A percentile compares a stretch with the other conserved stretches of the same genome.
These are phyloP conservation scores for Cercospora citrullina DNA, from an alignment of 2,329 filamentous ascomycete genomes.

Conservation along the genomic window DNA sequence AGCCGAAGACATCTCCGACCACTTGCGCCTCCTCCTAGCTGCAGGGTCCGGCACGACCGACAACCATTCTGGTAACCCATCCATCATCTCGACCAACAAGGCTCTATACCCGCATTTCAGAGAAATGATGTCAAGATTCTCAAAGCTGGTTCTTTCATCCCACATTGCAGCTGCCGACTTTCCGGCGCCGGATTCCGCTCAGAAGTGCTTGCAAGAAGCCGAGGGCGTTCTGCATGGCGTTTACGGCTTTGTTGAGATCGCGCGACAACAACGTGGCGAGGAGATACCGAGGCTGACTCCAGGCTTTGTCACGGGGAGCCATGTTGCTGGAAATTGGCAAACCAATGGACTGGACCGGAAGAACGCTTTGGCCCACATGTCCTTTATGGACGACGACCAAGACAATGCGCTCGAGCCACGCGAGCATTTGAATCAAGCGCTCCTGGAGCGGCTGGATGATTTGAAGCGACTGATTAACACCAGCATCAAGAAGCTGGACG, in stretches of 20 bases:
- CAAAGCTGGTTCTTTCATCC: slow-evolving; percentile 96
- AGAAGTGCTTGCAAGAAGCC: slow-evolving; percentile 96
- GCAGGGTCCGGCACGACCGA: slow-evolving; percentile 96
- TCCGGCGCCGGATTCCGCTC: slow-evolving; percentile 87
- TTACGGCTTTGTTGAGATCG: slow-evolving; percentile 94
- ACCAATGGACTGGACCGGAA: slow-evolving; percentile 64
- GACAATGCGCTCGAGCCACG: slow-evolving; percentile 72
- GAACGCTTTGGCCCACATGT: slow-evolving; percentile 62
- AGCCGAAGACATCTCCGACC: slow-evolving; percentile 98
- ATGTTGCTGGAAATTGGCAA: slow-evolving; percentile 82
- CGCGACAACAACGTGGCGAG: slow-evolving; percentile 87
- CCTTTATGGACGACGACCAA: slow-evolving; percentile 84
- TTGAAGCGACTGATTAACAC: slow-evolving; percentile 81
- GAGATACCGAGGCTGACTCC: slow-evolving; percentile 90
- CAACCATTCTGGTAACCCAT: slow-evolving; percentile 97
- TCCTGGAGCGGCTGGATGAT: slow-evolving; percentile 83
- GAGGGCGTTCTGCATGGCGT: slow-evolving; percentile 93
- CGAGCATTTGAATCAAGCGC: slow-evolving; percentile 69
- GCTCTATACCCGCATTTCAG: slow-evolving; percentile 94
- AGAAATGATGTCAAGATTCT: slow-evolving; percentile 99
- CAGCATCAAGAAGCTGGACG: slow-evolving; percentile 82
- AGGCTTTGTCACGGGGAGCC: slow-evolving; percentile 86
- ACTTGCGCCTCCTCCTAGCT: slow-evolving; percentile 87
- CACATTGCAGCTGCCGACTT: slow-evolving; percentile 97
- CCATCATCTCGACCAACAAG: slow-evolving; percentile 99